A percentile compares a stretch with the other conserved stretches of the same genome.
Evolutionary conservation across 2,329 filamentous ascomycete species (phyloP).

Genomic region (Fusarium armeniacum): DNA sequence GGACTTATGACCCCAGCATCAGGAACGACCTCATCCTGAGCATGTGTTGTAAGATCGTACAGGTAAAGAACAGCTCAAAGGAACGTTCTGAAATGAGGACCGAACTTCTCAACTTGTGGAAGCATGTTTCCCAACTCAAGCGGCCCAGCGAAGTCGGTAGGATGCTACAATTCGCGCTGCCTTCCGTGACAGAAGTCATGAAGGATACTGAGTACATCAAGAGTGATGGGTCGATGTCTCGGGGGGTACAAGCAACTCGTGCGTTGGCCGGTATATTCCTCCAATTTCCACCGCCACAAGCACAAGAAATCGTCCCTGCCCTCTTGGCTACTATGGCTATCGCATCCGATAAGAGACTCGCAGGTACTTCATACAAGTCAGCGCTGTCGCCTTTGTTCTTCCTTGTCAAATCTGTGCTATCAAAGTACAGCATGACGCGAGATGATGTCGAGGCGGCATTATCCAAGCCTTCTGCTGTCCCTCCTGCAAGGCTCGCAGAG

Average conservation of each 20-base stretch:
- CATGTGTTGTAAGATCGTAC: conserved; percentile 49
- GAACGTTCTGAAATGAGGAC: conserved; percentile 42
- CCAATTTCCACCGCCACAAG: conserved; percentile 48
- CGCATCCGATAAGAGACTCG: conserved; percentile 49
- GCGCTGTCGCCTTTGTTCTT: conserved; percentile 52
- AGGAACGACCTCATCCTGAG: conserved; percentile 54
- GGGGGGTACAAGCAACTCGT: conserved; percentile 24
- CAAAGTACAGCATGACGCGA: conserved; percentile 32
- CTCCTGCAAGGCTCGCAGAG: conserved; percentile 35
- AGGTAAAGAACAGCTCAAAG: conserved; percentile 25
- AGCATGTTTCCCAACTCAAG: conserved; percentile 55
- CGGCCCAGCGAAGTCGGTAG: conserved; percentile 47
- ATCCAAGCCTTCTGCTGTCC: conserved; percentile 33
- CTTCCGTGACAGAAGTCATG: conserved; percentile 50
- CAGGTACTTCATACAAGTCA: conserved; percentile 21
- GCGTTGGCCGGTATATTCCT: conserved; percentile 53
- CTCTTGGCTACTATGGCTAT: conserved; percentile 54
- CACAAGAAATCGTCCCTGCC: conserved; percentile 49
- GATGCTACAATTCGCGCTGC: conserved; percentile 51
- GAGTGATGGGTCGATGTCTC: background rate
- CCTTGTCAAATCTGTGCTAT: conserved; percentile 45
- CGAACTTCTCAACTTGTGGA: conserved; percentile 56
- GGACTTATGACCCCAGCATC: conserved; percentile 48
- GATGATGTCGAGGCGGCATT: conserved; percentile 43
- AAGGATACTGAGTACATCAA: conserved; percentile 29